Conservation (phyloP, 495 filamentous ascomycete species). For the Tetracladium setigerum region DNA sequence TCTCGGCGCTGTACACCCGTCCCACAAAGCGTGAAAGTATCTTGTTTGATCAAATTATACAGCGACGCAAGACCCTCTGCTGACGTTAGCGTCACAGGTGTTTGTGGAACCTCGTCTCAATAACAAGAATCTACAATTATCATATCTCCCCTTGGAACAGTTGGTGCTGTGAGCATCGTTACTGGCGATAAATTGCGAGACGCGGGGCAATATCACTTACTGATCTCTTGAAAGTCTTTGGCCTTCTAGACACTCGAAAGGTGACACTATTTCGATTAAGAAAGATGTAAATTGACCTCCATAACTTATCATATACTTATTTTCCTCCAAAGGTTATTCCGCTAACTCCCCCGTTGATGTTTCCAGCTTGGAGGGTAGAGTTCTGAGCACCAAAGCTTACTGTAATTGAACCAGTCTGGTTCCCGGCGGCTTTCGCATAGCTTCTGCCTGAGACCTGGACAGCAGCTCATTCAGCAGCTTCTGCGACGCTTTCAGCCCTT, state of each 20-base stretch:
- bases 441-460: conserved; percentile 25
- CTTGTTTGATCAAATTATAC: conserved; percentile 24
- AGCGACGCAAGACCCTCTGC: conserved; percentile 21
- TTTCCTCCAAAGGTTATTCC: conserved; percentile 16
- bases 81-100: conserved; percentile 22
- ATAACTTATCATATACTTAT: conserved; percentile 7
- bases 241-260: neutral
- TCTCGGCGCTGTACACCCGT: conserved; percentile 21
- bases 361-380: conserved; percentile 14
- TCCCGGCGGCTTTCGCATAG: conserved; percentile 15
- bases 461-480: conserved; percentile 27
- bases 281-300: neutral
- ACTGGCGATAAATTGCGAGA: no score
- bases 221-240: neutral
- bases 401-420: conserved; percentile 6
- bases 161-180: no score
- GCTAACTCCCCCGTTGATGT: conserved; percentile 12
- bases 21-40: conserved; percentile 18
- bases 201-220: no score
- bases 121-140: no score
- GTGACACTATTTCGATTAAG: neutral
- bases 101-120: no score
- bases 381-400: conserved; percentile 15
- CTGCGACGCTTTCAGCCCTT: conserved; percentile 21
- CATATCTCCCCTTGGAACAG: no score